Percentiles rank a stretch among this genome's conserved stretches.
phyloP scores from a whole-genome alignment of 345 rosid genomes.

The Rubroshorea leprosula region DNA sequence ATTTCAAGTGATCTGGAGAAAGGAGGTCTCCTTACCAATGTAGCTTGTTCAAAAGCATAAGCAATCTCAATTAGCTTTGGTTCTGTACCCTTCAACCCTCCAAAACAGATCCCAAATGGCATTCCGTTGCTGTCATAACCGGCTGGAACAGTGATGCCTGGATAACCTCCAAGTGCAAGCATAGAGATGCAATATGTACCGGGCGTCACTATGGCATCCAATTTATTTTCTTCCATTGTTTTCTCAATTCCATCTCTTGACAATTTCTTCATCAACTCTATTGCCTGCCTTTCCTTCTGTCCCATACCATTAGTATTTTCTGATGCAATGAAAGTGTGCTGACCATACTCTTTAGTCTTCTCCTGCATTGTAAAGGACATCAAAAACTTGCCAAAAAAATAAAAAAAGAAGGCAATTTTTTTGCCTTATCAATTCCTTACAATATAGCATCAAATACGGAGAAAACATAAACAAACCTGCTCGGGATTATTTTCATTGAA shows the following conservation, averaged over 20 bases:
- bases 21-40: conserved; percentile 23
- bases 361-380: conserved; percentile 23
- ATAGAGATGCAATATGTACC: conserved; percentile 11
- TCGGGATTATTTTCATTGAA: conserved; percentile 23
- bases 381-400: neutral
- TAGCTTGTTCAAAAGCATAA: conserved; percentile 33
- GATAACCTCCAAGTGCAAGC: conserved; percentile 41
- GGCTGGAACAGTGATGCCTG: conserved; percentile 36
- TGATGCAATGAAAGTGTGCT: conserved; percentile 22
- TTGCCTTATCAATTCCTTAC: too few relatives aligned
- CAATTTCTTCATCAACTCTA: conserved; percentile 7
- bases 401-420: neutral
- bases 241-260: conserved; percentile 30
- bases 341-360: conserved; percentile 23
- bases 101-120: conserved; percentile 38
- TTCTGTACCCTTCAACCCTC: conserved; percentile 36
- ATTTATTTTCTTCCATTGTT: conserved; percentile 22
- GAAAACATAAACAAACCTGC: conserved; percentile 6
- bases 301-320: conserved; percentile 24
- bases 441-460: too few relatives aligned
- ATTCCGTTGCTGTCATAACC: conserved; percentile 27
- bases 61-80: conserved; percentile 43
- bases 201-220: conserved; percentile 32
- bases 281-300: conserved; percentile 17
- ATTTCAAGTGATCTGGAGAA: neutral